phyloP scores from a whole-genome alignment of 805 yeast genomes.

The Komagataella pseudopastoris region DNA sequence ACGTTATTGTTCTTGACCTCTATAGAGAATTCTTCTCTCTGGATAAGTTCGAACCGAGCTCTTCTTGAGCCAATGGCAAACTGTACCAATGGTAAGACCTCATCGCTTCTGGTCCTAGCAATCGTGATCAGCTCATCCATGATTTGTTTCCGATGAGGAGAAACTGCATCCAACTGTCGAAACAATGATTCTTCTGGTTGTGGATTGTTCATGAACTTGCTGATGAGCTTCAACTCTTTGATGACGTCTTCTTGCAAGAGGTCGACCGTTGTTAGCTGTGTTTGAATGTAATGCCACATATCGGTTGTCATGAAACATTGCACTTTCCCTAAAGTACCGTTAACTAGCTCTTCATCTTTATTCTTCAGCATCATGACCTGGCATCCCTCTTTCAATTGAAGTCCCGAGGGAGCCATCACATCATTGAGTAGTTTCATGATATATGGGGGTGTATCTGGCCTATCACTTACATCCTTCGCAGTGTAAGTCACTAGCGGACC shows the following conservation, averaged over 20 bases:
- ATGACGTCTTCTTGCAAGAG: conserved; percentile 10
- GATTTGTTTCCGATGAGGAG: not conserved
- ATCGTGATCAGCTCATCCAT: not conserved
- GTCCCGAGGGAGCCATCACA: conserved; percentile 46
- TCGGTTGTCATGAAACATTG: conserved; percentile 23
- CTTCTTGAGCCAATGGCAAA: not conserved
- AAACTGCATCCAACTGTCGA: not conserved
- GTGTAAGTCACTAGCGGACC: conserved; percentile 28
- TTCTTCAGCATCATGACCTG: conserved; percentile 80
- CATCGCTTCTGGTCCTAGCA: not conserved
- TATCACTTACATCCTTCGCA: conserved; percentile 45
- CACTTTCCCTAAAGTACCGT: conserved; percentile 67
- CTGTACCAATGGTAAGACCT: conserved; percentile 1
- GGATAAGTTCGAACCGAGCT: not conserved
- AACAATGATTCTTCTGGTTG: not conserved
- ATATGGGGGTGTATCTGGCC: conserved; percentile 16
- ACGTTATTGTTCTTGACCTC: conserved; percentile 1
- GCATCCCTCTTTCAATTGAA: conserved; percentile 53
- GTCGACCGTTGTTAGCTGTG: not conserved
- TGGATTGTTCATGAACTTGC: not conserved
- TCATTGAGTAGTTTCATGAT: conserved; percentile 28
- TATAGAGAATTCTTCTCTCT: not conserved
- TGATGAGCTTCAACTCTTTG: conserved; percentile 5
- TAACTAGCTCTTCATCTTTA: conserved; percentile 57
- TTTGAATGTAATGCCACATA: conserved; percentile 1